Evolutionary conservation across 1,284 basidiomycete species (phyloP), one percentile per base, ranked within the genome.

Genomic region (Heterobasidion irregulare): DNA sequence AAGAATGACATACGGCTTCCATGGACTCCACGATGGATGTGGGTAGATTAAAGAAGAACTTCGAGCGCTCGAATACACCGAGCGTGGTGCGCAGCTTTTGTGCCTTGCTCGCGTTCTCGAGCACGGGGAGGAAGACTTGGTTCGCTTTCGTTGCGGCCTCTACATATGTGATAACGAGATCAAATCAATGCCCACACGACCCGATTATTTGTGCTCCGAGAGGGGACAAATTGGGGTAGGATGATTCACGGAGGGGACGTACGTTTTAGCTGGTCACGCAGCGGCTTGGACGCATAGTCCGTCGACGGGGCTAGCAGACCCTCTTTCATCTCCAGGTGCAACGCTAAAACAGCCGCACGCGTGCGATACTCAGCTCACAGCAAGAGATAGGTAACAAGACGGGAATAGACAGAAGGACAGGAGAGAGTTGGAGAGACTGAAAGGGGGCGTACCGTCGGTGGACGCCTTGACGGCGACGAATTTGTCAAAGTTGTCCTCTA

Each of bases 11-110:
- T 63, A 93, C 92, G 57, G 86, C 86, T 72, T 94, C 87, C 52
- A 99, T 90, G 16, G 82, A 88, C 67, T 97, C 96, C 26, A 91
- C 81, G n/a, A 99, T 80, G 47, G 89, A 87, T 19, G 91, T 89
- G 0, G 97, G 96, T 18, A 99, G 78, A 66, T 98, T 98, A 80
- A 99, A 99, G 70, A 99, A 94, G 79, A 98, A 99, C 64, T 95
- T 97, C 56, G 92, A 95, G 50, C 94, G 83, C 62, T 99, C 96
- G 63, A 99, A 98, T 7, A 99, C 93, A 45, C 92, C 89, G 12
- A 99, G 80, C 0, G 97, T 98, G 0, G 89, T 92, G 32, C 94
- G 84, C 8, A 99, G 75, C 69, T 96, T 94, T 66, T 93, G 86
- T 3, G 94, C 93, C 67, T 98, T 99, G 55, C 93, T 87, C 4